Conservation (phyloP, 73 alveolate species). For the Stentor roeselii region DNA sequence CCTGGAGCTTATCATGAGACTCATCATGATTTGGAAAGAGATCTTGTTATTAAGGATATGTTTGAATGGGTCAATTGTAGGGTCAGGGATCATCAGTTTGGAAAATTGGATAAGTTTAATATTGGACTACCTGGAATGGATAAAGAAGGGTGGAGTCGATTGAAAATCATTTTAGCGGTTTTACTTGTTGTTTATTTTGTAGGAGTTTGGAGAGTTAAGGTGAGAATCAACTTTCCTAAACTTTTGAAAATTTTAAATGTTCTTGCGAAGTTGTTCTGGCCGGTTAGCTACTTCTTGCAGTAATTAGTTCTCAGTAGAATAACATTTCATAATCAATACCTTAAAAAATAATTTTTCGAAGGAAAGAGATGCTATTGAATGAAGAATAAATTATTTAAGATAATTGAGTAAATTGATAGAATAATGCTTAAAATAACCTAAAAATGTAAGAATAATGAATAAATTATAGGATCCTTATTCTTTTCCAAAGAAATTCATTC, state of each 20-base stretch:
- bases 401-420: no score
- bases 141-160: neutral
- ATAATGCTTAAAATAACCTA: no score
- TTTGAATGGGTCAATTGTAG: neutral
- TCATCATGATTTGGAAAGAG: slow-evolving; percentile 35
- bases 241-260: neutral
- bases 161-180: neutral
- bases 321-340: no score
- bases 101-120: neutral
- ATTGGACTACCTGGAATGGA: neutral
- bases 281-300: neutral
- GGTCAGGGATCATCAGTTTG: neutral
- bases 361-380: no score
- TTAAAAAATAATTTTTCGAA: no score
- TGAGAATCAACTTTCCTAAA: neutral
- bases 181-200: neutral
- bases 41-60: neutral
- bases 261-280: neutral
- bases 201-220: neutral
- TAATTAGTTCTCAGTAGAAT: no score
- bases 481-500: no score
- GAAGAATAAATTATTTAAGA: no score
- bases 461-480: no score
- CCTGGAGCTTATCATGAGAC: slow-evolving; percentile 30
- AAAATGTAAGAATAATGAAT: no score